These are phyloP conservation scores for Penicillium herquei DNA, from an alignment of 495 filamentous ascomycete species.

Conservation along the genomic window DNA sequence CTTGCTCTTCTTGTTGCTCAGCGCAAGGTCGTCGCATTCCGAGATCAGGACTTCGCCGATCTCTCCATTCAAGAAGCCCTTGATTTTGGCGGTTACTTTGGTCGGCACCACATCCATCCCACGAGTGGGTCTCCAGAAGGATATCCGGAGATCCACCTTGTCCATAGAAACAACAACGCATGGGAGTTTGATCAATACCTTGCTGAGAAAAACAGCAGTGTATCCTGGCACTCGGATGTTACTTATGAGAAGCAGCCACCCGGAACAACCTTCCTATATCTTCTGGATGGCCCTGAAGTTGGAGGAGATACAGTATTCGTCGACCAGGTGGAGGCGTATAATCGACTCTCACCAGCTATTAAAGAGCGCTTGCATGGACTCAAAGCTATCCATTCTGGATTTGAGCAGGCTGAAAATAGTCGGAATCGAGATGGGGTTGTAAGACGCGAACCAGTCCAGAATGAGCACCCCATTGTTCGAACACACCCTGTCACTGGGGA, in stretches of 20 bases:
- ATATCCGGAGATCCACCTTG: constrained; percentile 74
- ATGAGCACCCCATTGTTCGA: constrained; percentile 72
- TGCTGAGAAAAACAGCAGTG: constrained; percentile 61
- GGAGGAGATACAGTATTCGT: constrained; percentile 80
- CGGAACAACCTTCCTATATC: constrained; percentile 78
- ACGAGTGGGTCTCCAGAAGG: constrained; percentile 69
- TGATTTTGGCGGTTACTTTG: constrained; percentile 76
- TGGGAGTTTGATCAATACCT: constrained; percentile 58
- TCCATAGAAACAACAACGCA: constrained; percentile 69
- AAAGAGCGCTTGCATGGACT: constrained; percentile 72
- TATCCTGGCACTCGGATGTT: constrained; percentile 81
- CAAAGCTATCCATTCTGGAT: constrained; percentile 70
- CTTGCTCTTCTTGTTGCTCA: constrained; percentile 76
- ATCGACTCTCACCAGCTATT: constrained; percentile 69
- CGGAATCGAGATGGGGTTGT: constrained; percentile 57
- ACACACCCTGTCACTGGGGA: constrained; percentile 80
- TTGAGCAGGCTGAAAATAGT: constrained; percentile 64
- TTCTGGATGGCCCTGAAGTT: constrained; percentile 70
- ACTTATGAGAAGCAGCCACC: constrained; percentile 84
- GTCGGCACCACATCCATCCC: constrained; percentile 80
- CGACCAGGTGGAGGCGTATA: constrained; percentile 73
- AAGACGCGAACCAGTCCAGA: constrained; percentile 67
- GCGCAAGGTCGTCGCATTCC: constrained; percentile 78
- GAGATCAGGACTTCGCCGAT: constrained; percentile 74
- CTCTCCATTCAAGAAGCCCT: constrained; percentile 68